These are phyloP conservation scores for Cystoderma amianthinum DNA, from an alignment of 768 basidiomycete species.

Conservation along the genomic window DNA sequence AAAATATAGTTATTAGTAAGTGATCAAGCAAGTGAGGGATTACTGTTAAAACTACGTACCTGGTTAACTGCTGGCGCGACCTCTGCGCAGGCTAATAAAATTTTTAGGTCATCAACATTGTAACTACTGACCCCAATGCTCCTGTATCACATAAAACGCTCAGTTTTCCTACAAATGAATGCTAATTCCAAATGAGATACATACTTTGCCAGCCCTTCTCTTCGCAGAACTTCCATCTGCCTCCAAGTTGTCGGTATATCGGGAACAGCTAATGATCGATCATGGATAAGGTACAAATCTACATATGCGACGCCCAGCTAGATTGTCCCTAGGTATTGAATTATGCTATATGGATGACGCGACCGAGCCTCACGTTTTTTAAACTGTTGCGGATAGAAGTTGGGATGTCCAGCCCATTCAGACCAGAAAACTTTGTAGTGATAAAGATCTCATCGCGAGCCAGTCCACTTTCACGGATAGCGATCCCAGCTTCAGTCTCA, in stretches of 20 bases:
- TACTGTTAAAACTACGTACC: conserved; percentile 20
- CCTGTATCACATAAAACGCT: conserved; percentile 29
- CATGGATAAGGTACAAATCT: conserved; percentile 68
- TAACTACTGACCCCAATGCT: conserved; percentile 75
- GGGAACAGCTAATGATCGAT: conserved; percentile 42
- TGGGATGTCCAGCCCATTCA: conserved; percentile 40
- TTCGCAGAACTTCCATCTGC: conserved; percentile 52
- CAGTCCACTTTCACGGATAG: conserved; percentile 51
- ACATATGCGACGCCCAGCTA: conserved; percentile 61
- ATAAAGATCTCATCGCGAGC: conserved; percentile 50
- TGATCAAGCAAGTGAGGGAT: too few relatives aligned
- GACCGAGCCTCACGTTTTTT: conserved; percentile 33
- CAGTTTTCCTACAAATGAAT: too few relatives aligned
- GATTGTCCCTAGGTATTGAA: not conserved
- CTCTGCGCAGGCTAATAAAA: conserved; percentile 49
- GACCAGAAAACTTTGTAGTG: conserved; percentile 59
- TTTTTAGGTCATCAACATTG: conserved; percentile 42
- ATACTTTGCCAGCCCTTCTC: conserved; percentile 52
- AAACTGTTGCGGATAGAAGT: conserved; percentile 52
- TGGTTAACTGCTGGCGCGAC: conserved; percentile 65
- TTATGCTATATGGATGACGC: not conserved
- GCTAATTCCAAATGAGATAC: conserved; percentile 5
- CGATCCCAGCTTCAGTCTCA: conserved; percentile 48
- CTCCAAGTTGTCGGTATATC: conserved; percentile 60
- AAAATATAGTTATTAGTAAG: too few relatives aligned